Evolutionary conservation across 305 asterid genomes (phyloP).

Genomic region (Ruellia speciosa): DNA sequence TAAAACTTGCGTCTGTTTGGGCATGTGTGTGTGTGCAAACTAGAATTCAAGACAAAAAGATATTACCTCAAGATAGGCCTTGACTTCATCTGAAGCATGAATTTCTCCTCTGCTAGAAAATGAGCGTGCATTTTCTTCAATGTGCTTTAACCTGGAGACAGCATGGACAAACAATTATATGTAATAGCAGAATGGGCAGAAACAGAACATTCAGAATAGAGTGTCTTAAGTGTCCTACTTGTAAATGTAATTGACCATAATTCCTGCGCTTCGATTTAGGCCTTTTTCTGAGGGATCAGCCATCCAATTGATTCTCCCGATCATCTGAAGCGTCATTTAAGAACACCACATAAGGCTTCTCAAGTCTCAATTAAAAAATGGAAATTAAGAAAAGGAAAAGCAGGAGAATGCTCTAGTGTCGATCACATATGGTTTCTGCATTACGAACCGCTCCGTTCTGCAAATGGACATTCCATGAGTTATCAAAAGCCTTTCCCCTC

Average conservation of each 20-base stretch:
- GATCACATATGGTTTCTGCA: slow-evolving; percentile 4
- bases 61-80: slow-evolving; percentile 53
- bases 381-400: not conserved
- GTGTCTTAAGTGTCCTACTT: slow-evolving; percentile 29
- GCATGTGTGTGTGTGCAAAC: slow-evolving; percentile 23
- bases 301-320: slow-evolving; percentile 92
- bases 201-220: not conserved
- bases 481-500: slow-evolving; percentile 86
- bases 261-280: slow-evolving; percentile 75
- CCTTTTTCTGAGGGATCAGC: slow-evolving; percentile 87
- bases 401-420: not conserved
- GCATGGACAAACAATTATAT: not conserved
- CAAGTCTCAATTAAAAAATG: too few relatives aligned
- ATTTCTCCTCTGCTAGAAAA: slow-evolving; percentile 62
- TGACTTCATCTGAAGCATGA: slow-evolving; percentile 58
- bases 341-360: slow-evolving; percentile 2
- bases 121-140: slow-evolving; percentile 73
- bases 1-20: slow-evolving; percentile 6
- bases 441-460: slow-evolving; percentile 93
- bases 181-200: not conserved
- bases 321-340: slow-evolving; percentile 40
- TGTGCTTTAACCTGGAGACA: slow-evolving; percentile 57
- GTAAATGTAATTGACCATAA: slow-evolving; percentile 87
- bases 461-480: slow-evolving; percentile 87
- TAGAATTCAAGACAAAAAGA: not conserved